Conservation (phyloP, 2,329 filamentous ascomycete genomes). For the Fonsecaea pedrosoi region DNA sequence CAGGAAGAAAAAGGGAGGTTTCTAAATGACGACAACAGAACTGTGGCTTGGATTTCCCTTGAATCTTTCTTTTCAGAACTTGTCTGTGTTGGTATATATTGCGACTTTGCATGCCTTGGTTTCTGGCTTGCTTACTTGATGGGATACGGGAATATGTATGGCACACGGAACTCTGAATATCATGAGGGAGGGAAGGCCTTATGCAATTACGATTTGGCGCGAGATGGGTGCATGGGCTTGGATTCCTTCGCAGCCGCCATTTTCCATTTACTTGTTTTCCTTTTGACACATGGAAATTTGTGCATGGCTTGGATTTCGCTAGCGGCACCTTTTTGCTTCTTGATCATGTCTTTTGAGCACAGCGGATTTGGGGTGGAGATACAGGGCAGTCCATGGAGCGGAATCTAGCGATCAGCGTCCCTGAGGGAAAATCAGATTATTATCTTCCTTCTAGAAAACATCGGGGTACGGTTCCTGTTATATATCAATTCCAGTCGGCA, state of each 20-base stretch:
- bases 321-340: not conserved
- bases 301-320: not conserved
- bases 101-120: not conserved
- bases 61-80: not conserved
- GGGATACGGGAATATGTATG: not conserved
- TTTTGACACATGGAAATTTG: not conserved
- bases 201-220: slow-evolving; percentile 7
- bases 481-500: not conserved
- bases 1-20: not conserved
- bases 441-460: not conserved
- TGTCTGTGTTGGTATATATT: not conserved
- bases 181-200: not conserved
- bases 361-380: too few relatives aligned
- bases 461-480: not conserved
- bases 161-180: not conserved
- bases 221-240: not conserved
- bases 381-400: too few relatives aligned
- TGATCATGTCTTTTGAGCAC: not conserved
- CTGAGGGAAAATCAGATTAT: not conserved
- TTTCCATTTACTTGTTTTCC: too few relatives aligned
- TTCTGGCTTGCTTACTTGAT: not conserved
- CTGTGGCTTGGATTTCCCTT: not conserved
- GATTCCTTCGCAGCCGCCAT: too few relatives aligned
- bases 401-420: not conserved
- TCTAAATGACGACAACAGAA: not conserved